These are phyloP conservation scores for Crassisporium funariophilum DNA, from an alignment of 768 basidiomycete genomes.

Conservation along the genomic window DNA sequence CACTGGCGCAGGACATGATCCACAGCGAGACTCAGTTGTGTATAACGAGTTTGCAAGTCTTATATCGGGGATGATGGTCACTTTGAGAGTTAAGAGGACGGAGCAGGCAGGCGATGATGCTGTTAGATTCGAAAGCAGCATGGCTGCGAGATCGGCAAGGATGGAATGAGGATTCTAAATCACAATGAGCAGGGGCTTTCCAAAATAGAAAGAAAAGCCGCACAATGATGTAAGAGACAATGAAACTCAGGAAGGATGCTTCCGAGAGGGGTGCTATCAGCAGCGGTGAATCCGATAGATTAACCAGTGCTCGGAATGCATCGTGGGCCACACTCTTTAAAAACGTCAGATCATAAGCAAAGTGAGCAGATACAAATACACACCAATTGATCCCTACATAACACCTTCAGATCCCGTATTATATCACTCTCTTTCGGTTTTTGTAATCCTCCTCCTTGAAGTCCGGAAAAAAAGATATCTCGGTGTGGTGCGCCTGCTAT, in stretches of 20 bases:
- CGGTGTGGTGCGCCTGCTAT: constrained; percentile 70
- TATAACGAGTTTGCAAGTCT: constrained; percentile 60
- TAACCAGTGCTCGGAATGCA: constrained; percentile 92
- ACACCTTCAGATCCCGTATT: constrained; percentile 78
- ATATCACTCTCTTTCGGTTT: constrained; percentile 63
- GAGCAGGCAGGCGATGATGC: constrained; percentile 70
- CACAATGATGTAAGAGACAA: constrained; percentile 90
- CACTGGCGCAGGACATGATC: constrained; percentile 74
- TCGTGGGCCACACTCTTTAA: constrained; percentile 86
- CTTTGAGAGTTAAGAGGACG: constrained; percentile 61
- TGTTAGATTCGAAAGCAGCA: constrained; percentile 95
- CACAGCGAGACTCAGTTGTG: constrained; percentile 76
- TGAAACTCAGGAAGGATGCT: constrained; percentile 70
- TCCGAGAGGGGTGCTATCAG: constrained; percentile 72
- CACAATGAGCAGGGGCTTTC: constrained; percentile 9
- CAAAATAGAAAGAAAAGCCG: constrained; percentile 29
- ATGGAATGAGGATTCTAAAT: constrained; percentile 84
- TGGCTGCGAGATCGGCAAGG: constrained; percentile 93
- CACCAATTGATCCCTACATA: constrained; percentile 90
- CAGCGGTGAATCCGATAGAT: constrained; percentile 83
- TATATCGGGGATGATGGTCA: constrained; percentile 58
- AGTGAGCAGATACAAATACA: constrained; percentile 16
- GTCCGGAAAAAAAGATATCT: constrained; percentile 70
- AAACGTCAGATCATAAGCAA: constrained; percentile 13
- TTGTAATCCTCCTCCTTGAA: constrained; percentile 58